Evolutionary conservation across 176 grass and related monocot species (phyloP).

Genomic region (Oryza glaberrima): DNA sequence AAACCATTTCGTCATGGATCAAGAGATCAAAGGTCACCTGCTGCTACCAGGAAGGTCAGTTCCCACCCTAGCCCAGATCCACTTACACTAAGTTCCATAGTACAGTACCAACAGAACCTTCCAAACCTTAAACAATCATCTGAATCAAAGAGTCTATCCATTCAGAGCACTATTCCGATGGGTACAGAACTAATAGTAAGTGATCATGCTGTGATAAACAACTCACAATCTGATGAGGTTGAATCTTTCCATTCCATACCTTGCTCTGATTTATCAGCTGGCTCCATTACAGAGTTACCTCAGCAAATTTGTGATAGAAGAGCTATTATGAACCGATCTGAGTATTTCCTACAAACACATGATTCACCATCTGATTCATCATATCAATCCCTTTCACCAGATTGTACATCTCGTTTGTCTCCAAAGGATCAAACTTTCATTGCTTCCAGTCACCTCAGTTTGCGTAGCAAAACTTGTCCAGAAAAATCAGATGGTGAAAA

Average conservation of each 20-base stretch:
- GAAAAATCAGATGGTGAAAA: not conserved
- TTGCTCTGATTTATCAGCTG: conserved; percentile 31
- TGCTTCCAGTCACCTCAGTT: not conserved
- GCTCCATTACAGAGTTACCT: conserved; percentile 24
- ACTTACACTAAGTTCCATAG: conserved; percentile 58
- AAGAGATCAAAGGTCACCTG: conserved; percentile 43
- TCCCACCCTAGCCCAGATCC: conserved; percentile 70
- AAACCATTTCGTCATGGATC: conserved; percentile 33
- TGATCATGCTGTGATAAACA: conserved; percentile 23
- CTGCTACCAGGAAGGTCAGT: conserved; percentile 75
- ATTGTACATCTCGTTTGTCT: conserved; percentile 26
- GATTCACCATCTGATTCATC: conserved; percentile 42
- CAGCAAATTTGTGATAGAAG: conserved; percentile 3
- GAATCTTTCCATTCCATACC: conserved; percentile 68
- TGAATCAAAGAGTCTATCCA: conserved; percentile 34
- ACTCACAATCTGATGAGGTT: conserved; percentile 51
- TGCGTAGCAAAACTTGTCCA: not conserved
- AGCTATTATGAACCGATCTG: not conserved
- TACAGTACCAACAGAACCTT: conserved; percentile 50
- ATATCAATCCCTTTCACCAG: conserved; percentile 46
- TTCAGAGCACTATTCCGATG: conserved; percentile 18
- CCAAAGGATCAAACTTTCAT: conserved; percentile 3
- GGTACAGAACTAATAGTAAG: conserved; percentile 11
- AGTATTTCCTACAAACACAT: not conserved
- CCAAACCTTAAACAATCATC: conserved; percentile 13